A percentile compares a stretch with the other conserved stretches of the same genome.
Conservation (phyloP, 2,329 filamentous ascomycete genomes). For the Aspergillus sp. region DNA sequence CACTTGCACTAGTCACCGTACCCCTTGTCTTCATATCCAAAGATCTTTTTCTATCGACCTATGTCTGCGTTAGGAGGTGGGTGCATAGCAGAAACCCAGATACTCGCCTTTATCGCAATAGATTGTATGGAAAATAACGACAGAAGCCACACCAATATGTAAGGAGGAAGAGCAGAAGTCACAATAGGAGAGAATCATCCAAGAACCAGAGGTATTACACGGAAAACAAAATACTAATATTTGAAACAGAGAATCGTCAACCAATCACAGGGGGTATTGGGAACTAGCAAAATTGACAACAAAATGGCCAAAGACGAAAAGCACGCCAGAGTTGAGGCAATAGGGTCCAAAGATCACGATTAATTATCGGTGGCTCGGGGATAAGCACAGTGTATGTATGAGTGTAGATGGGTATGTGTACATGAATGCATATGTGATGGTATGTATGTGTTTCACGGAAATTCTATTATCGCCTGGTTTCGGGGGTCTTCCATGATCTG, state of each 20-base stretch:
- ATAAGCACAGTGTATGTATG: slow-evolving; percentile 9
- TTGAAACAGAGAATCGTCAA: slow-evolving; percentile 8
- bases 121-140: background rate
- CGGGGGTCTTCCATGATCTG: background rate
- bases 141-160: slow-evolving; percentile 2
- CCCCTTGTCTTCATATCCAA: background rate
- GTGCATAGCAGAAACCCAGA: background rate
- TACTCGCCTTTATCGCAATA: background rate
- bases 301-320: background rate
- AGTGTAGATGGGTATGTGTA: slow-evolving; percentile 8
- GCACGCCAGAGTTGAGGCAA: background rate
- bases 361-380: background rate
- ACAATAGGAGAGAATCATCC: background rate
- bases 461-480: background rate
- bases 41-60: background rate
- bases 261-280: slow-evolving; percentile 19
- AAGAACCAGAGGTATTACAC: background rate
- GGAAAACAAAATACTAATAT: background rate
- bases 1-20: too few relatives aligned
- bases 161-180: background rate
- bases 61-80: background rate
- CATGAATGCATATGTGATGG: slow-evolving; percentile 8
- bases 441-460: slow-evolving; percentile 8
- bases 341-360: background rate
- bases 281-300: slow-evolving; percentile 6